A percentile compares a stretch with the other conserved stretches of the same genome.
Evolutionary conservation across 1,284 basidiomycete genomes (phyloP).

Genomic region (Mycena citricolor): DNA sequence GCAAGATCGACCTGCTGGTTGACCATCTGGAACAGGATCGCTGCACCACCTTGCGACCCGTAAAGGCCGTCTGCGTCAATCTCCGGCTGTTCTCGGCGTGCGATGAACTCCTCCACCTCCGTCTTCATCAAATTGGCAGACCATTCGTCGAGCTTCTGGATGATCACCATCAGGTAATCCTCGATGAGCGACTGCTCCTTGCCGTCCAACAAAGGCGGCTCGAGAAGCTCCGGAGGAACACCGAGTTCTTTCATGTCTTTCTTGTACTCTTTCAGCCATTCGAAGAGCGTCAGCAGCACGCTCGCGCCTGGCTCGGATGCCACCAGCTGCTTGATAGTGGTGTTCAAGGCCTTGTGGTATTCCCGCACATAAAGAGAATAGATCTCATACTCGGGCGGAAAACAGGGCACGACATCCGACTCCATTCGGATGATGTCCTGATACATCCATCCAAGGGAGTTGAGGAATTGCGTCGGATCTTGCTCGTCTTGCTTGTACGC

Average conservation of each 20-base stretch:
- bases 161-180: conserved; percentile 92
- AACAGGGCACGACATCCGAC: conserved; percentile 84
- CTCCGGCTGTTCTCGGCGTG: conserved; percentile 85
- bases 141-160: conserved; percentile 98
- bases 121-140: conserved; percentile 91
- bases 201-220: conserved; percentile 89
- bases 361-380: conserved; percentile 83
- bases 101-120: conserved; percentile 84
- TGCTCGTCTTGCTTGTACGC: conserved; percentile 64
- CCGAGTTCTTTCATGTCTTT: conserved; percentile 93
- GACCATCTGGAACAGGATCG: conserved; percentile 97
- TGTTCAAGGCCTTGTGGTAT: conserved; percentile 90
- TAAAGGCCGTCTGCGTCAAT: conserved; percentile 88
- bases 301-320: conserved; percentile 83
- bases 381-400: conserved; percentile 91
- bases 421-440: conserved; percentile 92
- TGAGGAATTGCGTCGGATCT: conserved; percentile 75
- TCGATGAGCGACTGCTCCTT: conserved; percentile 94
- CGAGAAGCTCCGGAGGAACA: conserved; percentile 78
- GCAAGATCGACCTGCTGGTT: conserved; percentile 97
- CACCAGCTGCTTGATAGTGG: conserved; percentile 71
- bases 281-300: conserved; percentile 82
- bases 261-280: conserved; percentile 95
- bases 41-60: conserved; percentile 81
- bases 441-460: conserved; percentile 87